Evolutionary conservation across 2,329 filamentous ascomycete species (phyloP).

Genomic region (Triangularia setosa): DNA sequence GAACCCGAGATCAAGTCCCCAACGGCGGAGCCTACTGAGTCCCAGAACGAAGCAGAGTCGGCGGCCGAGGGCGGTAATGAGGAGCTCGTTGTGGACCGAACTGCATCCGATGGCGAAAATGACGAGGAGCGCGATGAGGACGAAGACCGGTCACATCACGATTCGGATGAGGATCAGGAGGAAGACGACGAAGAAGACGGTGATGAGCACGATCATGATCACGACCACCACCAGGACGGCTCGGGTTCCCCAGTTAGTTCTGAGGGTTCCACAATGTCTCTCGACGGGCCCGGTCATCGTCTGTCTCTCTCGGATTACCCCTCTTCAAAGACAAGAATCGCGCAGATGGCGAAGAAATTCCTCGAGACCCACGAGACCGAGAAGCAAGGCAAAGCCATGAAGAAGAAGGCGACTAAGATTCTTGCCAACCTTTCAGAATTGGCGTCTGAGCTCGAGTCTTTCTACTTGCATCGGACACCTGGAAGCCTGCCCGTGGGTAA

Average conservation of each 20-base stretch:
- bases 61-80: conserved; percentile 18
- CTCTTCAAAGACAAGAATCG: conserved; percentile 69
- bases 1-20: conserved; percentile 33
- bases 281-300: conserved; percentile 49
- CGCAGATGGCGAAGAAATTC: conserved; percentile 75
- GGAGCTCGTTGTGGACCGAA: conserved; percentile 21
- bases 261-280: conserved; percentile 61
- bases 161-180: conserved; percentile 48
- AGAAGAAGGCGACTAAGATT: conserved; percentile 73
- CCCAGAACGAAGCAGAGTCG: conserved; percentile 13
- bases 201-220: conserved; percentile 48
- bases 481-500: conserved; percentile 43
- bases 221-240: conserved; percentile 50
- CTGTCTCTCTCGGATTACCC: conserved; percentile 45
- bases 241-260: conserved; percentile 66
- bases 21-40: conserved; percentile 26
- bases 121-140: conserved; percentile 36
- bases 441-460: conserved; percentile 66
- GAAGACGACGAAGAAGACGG: conserved; percentile 53
- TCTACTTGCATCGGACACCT: conserved; percentile 58
- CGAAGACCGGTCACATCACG: conserved; percentile 43
- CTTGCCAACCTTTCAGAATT: conserved; percentile 68
- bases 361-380: conserved; percentile 78
- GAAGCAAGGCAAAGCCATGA: conserved; percentile 66
- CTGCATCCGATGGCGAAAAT: conserved; percentile 28